These are phyloP conservation scores for Angomonas deanei DNA, from an alignment of 208 protist genomes.

Conservation along the genomic window DNA sequence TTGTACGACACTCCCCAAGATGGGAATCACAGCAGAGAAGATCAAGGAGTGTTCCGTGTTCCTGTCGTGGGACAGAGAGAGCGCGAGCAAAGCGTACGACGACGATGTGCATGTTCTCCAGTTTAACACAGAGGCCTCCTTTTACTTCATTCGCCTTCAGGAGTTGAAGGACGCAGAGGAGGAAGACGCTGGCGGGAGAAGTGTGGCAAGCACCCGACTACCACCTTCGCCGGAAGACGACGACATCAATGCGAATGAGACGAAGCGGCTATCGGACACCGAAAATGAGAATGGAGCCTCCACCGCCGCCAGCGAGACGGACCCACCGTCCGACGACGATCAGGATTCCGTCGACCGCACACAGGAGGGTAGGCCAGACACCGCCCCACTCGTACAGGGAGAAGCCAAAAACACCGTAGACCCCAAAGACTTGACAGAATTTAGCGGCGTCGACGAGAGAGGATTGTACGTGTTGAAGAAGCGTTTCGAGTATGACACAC, in stretches of 20 bases:
- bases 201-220: not conserved
- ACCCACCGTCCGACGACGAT: not conserved
- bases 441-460: slow-evolving; percentile 11
- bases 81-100: slow-evolving; percentile 74
- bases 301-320: not conserved
- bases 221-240: not conserved
- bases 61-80: slow-evolving; percentile 56
- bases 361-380: not conserved
- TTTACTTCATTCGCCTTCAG: slow-evolving; percentile 67
- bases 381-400: not conserved
- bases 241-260: not conserved
- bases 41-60: slow-evolving; percentile 78
- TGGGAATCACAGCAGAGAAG: slow-evolving; percentile 45
- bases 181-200: not conserved
- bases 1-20: slow-evolving; percentile 80
- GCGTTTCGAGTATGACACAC: slow-evolving; percentile 12
- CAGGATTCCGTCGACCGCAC: not conserved
- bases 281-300: not conserved
- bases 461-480: slow-evolving; percentile 23
- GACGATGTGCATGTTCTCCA: slow-evolving; percentile 84
- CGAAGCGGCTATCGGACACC: not conserved
- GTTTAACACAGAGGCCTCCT: slow-evolving; percentile 55
- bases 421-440: slow-evolving; percentile 19
- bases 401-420: slow-evolving; percentile 21
- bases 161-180: slow-evolving; percentile 29